Evolutionary conservation across 192 early-diverging fungal genomes (phyloP), one percentile per base, ranked within the genome.

Genomic region (Coemansia sp.): DNA sequence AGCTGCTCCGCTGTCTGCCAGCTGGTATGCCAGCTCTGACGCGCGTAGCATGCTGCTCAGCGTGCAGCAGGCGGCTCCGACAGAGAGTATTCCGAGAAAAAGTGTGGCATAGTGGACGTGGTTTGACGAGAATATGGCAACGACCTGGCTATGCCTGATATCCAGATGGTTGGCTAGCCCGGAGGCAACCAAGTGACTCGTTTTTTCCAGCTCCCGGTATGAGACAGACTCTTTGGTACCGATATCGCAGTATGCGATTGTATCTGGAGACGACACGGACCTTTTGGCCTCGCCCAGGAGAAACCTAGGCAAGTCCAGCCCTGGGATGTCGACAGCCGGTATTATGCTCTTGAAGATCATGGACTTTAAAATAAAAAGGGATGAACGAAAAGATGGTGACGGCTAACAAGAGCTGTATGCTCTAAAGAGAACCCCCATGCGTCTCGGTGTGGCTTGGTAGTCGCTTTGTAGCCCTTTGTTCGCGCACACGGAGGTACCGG

Each of bases 1-100:
- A 1, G 74, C 78, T 7, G 83, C 75, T 36, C 84, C 64, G 38
- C 90, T 75, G 70, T 91, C 90, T 1, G 89, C 74, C 41, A 94
- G 31, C 49, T 94, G 90, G 73, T 90, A 90, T 4, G 77, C 81
- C 42, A 92, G 85, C 70, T 94, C 93, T 14, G 86, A 79, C 19
- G 85, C 75, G 17, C 84, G 83, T 59, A 89, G 87, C 19, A 70
- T 62, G 43, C 70, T 75, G 59, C 70, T 81, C 19, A 70, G 47
- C 2, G 79, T 68, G 66, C 69, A 76, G 54, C 69, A 68, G 2
- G 68, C 60, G 0, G 74, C 74, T 2, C 79, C 79, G 4, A 66
- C 35, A 6, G 74, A 65, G 4, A 71, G 29, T 20, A 69, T 72
- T 0, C 79, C 79, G 20, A 81, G 54, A 3, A 76, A 35, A 17